Base-by-base conservation (phyloP, 805 yeast genomes). In the Candida tammaniensis region DNA sequence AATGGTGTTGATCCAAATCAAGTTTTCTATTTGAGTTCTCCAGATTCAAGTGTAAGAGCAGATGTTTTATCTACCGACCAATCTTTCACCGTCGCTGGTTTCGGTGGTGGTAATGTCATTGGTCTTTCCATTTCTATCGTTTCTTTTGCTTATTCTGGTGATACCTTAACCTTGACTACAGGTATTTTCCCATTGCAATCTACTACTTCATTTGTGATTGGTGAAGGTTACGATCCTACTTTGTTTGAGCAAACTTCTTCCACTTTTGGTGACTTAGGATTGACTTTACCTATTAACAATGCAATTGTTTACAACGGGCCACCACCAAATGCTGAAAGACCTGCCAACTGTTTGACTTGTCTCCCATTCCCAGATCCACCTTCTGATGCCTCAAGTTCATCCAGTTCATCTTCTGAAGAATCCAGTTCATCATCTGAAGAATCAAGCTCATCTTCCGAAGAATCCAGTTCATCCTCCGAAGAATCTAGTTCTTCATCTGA, bases 91-190 rank as follows among this genome's bases (percentile, higher is more conserved):
- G 53, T 48, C 27, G 43, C 40, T 23, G 55, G 53, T 15, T 47
- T 38, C 18, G 56, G 55, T 40, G 36, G 35, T 20, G 54, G 54
- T 12, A 54, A 55, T 36, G 28, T 33, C 17, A 42, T 48, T 22
- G 50, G 35, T 14, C 14, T 30, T 12, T 24, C 32, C 7, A 16
- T 17, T 14, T 26, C 35, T 4, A 23, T 36, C 22, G 10, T 13
- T 9, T 12, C 18, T 11, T 25, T 13, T 17, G 7, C 13, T 5
- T 38, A 38, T 28, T 5, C 27, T 34, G 42, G 42, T 16, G 30
- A 30, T 12, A 34, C 35, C 17, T 38, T 38, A 27, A 34, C 32
- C 4, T 18, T 38, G 10, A 17, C 24, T 8, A 9, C 31, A 4
- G 42, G 36, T 9, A 19, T 30, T 15, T 16, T 14, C 14, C 27